Conservation (phyloP, 2,329 filamentous ascomycete genomes). For the Sclerotinia minor region DNA sequence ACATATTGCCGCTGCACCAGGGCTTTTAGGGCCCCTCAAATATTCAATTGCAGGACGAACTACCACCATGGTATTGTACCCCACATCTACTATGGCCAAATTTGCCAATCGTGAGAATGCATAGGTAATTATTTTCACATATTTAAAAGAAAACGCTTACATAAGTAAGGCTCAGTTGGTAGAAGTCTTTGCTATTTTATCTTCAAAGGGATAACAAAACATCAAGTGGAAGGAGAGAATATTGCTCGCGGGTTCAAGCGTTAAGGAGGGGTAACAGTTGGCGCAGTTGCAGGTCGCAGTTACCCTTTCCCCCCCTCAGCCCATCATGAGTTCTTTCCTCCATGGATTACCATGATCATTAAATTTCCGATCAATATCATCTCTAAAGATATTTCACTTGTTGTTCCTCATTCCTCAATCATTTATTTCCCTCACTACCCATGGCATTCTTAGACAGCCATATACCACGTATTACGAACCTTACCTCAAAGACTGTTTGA, state of each 20-base stretch:
- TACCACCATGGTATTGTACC: not conserved
- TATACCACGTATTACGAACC: conserved; percentile 17
- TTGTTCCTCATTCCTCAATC: not conserved
- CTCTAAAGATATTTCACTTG: not conserved
- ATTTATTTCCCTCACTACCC: conserved; percentile 4
- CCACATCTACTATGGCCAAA: not conserved
- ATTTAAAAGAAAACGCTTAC: not conserved
- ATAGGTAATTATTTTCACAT: not conserved
- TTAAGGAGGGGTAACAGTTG: conserved; percentile 6
- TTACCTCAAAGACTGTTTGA: conserved; percentile 14
- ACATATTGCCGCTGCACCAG: conserved; percentile 16
- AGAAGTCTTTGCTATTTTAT: not conserved
- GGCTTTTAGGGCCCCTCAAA: conserved; percentile 1
- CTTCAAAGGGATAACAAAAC: no score
- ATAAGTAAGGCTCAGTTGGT: no score
- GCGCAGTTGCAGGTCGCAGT: conserved; percentile 16
- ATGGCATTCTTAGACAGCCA: conserved; percentile 17
- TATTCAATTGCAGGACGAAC: not conserved
- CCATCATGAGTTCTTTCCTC: conserved; percentile 19
- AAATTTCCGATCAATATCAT: conserved; percentile 1
- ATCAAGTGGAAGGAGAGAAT: not conserved
- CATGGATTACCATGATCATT: not conserved
- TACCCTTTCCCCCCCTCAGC: conserved; percentile 6
- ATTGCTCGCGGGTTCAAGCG: not conserved
- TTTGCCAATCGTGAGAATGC: not conserved